Percentiles rank a stretch among this genome's conserved stretches.
Evolutionary conservation across 2,329 filamentous ascomycete genomes (phyloP).

Genomic region (Aspergillus neoniger): DNA sequence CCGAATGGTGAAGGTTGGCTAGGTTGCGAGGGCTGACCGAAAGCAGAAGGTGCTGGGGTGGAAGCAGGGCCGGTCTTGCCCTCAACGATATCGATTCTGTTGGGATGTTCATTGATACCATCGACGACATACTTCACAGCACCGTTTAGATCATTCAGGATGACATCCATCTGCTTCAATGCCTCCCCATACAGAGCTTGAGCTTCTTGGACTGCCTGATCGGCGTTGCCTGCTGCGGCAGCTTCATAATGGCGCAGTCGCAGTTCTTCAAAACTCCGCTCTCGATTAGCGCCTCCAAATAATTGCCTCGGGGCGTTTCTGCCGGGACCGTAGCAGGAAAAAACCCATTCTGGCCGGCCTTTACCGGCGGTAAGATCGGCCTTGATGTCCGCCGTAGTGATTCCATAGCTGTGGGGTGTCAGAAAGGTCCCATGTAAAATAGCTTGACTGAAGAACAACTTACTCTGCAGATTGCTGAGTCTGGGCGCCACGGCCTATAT

Average conservation of each 20-base stretch:
- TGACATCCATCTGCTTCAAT: conserved; percentile 70
- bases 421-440: not conserved
- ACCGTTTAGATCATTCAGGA: conserved; percentile 67
- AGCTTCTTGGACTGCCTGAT: conserved; percentile 55
- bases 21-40: conserved; percentile 32
- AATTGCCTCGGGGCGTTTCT: conserved; percentile 76
- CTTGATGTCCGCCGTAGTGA: conserved; percentile 63
- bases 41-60: conserved; percentile 22
- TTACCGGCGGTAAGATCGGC: conserved; percentile 62
- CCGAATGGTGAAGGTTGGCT: conserved; percentile 39
- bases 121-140: conserved; percentile 70
- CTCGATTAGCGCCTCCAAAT: conserved; percentile 75
- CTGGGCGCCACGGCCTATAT: conserved; percentile 1
- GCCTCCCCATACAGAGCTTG: conserved; percentile 63
- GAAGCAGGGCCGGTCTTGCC: conserved; percentile 30
- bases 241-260: conserved; percentile 70
- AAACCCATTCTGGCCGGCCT: conserved; percentile 78
- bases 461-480: conserved; percentile 28
- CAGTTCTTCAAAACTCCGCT: conserved; percentile 88
- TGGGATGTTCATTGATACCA: conserved; percentile 71
- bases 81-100: conserved; percentile 61
- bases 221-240: conserved; percentile 60
- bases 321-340: conserved; percentile 82
- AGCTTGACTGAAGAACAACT: conserved; percentile 8
- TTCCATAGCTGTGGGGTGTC: conserved; percentile 48